These are phyloP conservation scores for Alternaria longipes DNA, from an alignment of 2,329 filamentous ascomycete species.

Conservation along the genomic window DNA sequence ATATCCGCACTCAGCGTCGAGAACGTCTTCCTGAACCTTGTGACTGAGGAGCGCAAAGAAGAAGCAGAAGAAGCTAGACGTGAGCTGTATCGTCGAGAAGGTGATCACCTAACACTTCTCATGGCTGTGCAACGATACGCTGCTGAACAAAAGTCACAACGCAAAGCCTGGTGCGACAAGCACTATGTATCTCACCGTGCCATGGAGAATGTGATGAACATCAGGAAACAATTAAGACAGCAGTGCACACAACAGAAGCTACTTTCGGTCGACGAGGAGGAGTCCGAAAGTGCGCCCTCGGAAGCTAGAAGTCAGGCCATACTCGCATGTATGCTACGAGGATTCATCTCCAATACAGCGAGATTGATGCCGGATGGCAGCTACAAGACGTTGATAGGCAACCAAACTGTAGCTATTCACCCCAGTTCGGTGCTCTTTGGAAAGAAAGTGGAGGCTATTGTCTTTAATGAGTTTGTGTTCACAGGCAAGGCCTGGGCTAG, in stretches of 20 bases:
- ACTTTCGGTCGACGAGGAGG: conserved; percentile 30
- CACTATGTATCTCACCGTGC: conserved; percentile 69
- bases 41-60: conserved; percentile 68
- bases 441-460: conserved; percentile 66
- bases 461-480: conserved; percentile 73
- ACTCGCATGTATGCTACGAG: conserved; percentile 66
- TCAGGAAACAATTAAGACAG: conserved; percentile 68
- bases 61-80: conserved; percentile 64
- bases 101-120: conserved; percentile 71
- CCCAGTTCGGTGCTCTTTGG: conserved; percentile 69
- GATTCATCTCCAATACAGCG: conserved; percentile 69
- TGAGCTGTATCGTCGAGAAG: conserved; percentile 67
- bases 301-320: conserved; percentile 61
- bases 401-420: conserved; percentile 70
- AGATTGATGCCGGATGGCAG: conserved; percentile 67
- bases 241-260: conserved; percentile 63
- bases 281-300: conserved; percentile 31
- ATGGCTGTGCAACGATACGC: conserved; percentile 68
- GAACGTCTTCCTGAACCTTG: conserved; percentile 68
- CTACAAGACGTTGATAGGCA: conserved; percentile 68
- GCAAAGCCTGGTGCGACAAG: conserved; percentile 67
- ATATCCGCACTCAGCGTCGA: conserved; percentile 73
- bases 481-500: conserved; percentile 71
- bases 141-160: conserved; percentile 64
- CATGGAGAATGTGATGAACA: conserved; percentile 72